Percentiles rank a stretch among this genome's conserved stretches.
Evolutionary conservation across 148 eudicot genomes (phyloP).

Genomic region (Chenopodium quinoa): DNA sequence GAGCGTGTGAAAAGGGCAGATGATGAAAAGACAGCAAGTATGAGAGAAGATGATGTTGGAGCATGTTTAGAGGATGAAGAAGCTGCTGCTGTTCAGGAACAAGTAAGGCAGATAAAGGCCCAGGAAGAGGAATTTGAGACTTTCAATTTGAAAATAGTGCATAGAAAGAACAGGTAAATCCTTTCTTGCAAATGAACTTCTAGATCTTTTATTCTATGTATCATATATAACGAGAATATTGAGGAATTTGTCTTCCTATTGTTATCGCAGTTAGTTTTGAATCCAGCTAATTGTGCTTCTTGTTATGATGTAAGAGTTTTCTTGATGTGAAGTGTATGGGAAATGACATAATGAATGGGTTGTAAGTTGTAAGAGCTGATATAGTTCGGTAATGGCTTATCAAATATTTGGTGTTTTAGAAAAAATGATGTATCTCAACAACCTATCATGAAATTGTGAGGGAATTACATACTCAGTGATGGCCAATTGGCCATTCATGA

Average conservation of each 20-base stretch:
- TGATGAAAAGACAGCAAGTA: conserved; percentile 37
- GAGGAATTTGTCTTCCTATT: background rate
- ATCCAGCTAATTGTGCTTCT: background rate
- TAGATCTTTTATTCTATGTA: background rate
- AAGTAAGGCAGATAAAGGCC: conserved; percentile 95
- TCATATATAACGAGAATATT: no score
- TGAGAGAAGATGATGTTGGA: conserved; percentile 66
- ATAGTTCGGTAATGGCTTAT: background rate
- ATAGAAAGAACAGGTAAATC: conserved; percentile 89
- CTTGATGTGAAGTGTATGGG: background rate
- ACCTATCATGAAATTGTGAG: background rate
- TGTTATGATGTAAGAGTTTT: background rate
- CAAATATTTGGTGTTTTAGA: background rate
- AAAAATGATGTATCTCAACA: background rate
- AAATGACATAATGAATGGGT: background rate
- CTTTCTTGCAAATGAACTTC: background rate
- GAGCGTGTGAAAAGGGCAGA: conserved; percentile 52
- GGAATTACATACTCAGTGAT: background rate
- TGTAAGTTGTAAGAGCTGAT: background rate
- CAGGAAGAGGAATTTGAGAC: conserved; percentile 99
- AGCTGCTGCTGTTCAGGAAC: conserved; percentile 97
- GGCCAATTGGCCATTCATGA: background rate
- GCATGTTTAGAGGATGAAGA: conserved; percentile 90
- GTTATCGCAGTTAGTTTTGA: background rate
- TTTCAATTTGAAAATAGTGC: conserved; percentile 87